Evolutionary conservation across 257 asterid genomes (phyloP).

Genomic region (Gynochthodes officinalis): DNA sequence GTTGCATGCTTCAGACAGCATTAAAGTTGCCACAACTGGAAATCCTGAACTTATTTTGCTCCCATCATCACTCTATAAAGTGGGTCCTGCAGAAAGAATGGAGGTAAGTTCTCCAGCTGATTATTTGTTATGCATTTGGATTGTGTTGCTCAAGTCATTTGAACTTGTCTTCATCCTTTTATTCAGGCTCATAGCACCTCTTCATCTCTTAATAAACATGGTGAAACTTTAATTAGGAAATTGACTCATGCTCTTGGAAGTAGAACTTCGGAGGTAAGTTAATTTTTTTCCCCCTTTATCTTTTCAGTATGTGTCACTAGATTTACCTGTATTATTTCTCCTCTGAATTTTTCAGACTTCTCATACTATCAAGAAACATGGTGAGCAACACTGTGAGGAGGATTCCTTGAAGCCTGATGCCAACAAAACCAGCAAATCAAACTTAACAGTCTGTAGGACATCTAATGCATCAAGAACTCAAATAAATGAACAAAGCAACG

Average conservation of each 20-base stretch:
- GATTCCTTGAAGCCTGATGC: slow-evolving; percentile 37
- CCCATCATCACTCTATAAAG: slow-evolving; percentile 74
- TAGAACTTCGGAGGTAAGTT: slow-evolving; percentile 41
- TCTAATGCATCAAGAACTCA: slow-evolving; percentile 24
- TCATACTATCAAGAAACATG: slow-evolving; percentile 23
- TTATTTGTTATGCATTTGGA: slow-evolving; percentile 14
- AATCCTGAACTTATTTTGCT: slow-evolving; percentile 58
- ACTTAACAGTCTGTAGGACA: slow-evolving; percentile 24
- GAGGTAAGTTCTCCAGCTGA: slow-evolving; percentile 47
- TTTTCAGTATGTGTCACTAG: background rate
- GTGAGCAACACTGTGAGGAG: slow-evolving; percentile 22
- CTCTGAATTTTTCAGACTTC: slow-evolving; percentile 32
- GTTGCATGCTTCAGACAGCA: slow-evolving; percentile 46
- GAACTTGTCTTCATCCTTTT: slow-evolving; percentile 24
- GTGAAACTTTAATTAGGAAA: slow-evolving; percentile 46
- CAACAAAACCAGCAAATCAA: slow-evolving; percentile 28
- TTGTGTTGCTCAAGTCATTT: background rate
- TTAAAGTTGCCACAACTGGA: slow-evolving; percentile 19
- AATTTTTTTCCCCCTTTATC: background rate
- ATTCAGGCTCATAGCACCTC: slow-evolving; percentile 47
- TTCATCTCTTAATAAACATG: slow-evolving; percentile 33
- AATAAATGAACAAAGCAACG: slow-evolving; percentile 30
- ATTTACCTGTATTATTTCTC: background rate
- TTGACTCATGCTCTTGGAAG: slow-evolving; percentile 45
- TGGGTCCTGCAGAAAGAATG: slow-evolving; percentile 36